Evolutionary conservation across 768 basidiomycete genomes (phyloP).

Genomic region (Leccinum subtestaceum): DNA sequence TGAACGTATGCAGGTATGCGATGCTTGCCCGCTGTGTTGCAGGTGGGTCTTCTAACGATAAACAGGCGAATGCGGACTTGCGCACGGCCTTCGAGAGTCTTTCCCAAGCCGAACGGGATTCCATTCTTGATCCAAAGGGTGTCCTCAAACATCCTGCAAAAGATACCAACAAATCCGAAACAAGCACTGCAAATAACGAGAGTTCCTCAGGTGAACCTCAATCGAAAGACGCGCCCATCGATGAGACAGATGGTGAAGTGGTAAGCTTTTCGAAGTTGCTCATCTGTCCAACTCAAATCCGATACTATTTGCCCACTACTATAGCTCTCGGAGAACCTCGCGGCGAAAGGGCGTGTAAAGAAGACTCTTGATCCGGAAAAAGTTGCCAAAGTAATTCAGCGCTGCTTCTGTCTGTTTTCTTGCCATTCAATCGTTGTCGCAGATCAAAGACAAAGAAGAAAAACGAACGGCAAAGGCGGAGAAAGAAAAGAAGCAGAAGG

Average conservation of each 20-base stretch:
- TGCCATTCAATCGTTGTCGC: conserved; percentile 4
- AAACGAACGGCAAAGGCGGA: conserved; percentile 68
- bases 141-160: conserved; percentile 33
- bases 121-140: conserved; percentile 54
- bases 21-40: neutral
- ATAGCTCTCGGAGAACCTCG: conserved; percentile 26
- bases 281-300: neutral
- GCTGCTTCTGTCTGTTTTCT: neutral
- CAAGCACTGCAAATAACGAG: neutral
- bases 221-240: conserved; percentile 27
- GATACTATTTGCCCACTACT: neutral
- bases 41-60: conserved; percentile 1
- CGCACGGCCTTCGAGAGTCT: conserved; percentile 54
- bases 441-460: conserved; percentile 71
- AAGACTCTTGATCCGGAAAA: conserved; percentile 57
- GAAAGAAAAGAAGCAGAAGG: conserved; percentile 68
- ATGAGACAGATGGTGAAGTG: conserved; percentile 40
- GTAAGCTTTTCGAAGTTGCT: conserved; percentile 23
- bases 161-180: conserved; percentile 29
- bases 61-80: conserved; percentile 59
- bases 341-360: conserved; percentile 42
- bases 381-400: conserved; percentile 25
- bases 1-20: conserved; percentile 64
- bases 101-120: conserved; percentile 52
- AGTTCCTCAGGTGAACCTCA: conserved; percentile 24